Percentiles rank a stretch among this genome's conserved stretches.
These are phyloP conservation scores for Tulasnella sp. DNA, from an alignment of 768 basidiomycete genomes.

Conservation along the genomic window DNA sequence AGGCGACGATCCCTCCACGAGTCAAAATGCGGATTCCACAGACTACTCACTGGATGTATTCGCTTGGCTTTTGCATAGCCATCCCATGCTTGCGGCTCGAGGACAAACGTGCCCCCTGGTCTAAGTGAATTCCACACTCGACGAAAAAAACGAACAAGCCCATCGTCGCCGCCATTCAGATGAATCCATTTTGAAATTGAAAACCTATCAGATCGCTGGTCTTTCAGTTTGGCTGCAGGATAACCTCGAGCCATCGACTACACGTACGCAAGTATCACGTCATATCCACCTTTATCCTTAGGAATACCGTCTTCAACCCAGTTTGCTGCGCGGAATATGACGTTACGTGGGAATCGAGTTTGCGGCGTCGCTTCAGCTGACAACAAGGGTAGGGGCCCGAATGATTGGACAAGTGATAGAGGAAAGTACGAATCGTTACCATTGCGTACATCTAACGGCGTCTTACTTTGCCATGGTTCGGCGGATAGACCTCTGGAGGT, in stretches of 20 bases:
- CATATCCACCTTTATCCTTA: slow-evolving; percentile 55
- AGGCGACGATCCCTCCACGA: not conserved
- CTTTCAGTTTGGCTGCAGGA: not conserved
- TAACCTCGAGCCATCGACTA: not conserved
- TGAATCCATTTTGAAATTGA: slow-evolving; percentile 94
- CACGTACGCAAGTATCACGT: slow-evolving; percentile 74
- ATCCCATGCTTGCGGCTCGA: slow-evolving; percentile 85
- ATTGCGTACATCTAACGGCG: not conserved
- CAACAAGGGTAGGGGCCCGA: slow-evolving; percentile 64
- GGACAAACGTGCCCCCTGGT: slow-evolving; percentile 58
- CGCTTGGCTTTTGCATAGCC: slow-evolving; percentile 75
- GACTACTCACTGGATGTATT: slow-evolving; percentile 51
- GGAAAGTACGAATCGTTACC: slow-evolving; percentile 59
- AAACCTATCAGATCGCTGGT: slow-evolving; percentile 49
- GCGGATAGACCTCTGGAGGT: no score
- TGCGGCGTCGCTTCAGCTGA: slow-evolving; percentile 35
- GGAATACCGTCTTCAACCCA: slow-evolving; percentile 61
- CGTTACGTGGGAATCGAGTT: slow-evolving; percentile 67
- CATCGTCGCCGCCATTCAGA: slow-evolving; percentile 73
- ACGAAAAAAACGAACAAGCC: slow-evolving; percentile 62
- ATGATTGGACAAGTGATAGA: slow-evolving; percentile 66
- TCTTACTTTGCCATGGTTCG: no score
- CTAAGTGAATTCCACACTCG: slow-evolving; percentile 55
- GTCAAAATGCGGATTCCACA: not conserved
- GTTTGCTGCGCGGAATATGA: slow-evolving; percentile 66